Percentiles rank a stretch among this genome's conserved stretches.
Conservation (phyloP, 1,284 basidiomycete species). For the Fistulinella cinereoalba region DNA sequence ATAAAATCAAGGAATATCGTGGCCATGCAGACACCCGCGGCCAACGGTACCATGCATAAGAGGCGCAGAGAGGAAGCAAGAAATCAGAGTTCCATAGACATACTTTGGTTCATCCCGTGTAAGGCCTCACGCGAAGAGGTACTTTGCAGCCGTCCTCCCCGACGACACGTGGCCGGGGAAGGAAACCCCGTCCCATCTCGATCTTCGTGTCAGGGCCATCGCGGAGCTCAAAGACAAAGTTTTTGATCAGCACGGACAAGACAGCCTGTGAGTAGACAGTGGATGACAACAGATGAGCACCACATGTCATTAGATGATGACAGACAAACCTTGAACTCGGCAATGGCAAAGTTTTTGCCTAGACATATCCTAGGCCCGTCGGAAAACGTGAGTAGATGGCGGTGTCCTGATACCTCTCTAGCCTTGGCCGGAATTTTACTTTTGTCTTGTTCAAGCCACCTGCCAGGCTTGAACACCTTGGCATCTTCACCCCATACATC, state of each 20-base stretch:
- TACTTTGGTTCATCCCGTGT: no score
- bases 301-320: not conserved
- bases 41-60: no score
- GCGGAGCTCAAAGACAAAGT: conserved; percentile 18
- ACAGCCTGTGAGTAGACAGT: conserved; percentile 5
- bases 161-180: conserved; percentile 18
- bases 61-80: no score
- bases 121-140: conserved; percentile 17
- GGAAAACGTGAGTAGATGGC: conserved; percentile 40
- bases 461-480: conserved; percentile 35
- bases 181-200: conserved; percentile 12
- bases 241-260: conserved; percentile 12
- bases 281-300: not conserved
- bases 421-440: conserved; percentile 21
- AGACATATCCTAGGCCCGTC: conserved; percentile 43
- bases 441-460: conserved; percentile 32
- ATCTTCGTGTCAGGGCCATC: conserved; percentile 19
- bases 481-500: conserved; percentile 45
- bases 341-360: conserved; percentile 40
- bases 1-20: no score
- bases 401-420: conserved; percentile 39
- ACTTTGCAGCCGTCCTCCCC: conserved; percentile 16
- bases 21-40: no score
- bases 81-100: no score
- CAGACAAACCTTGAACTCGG: conserved; percentile 46